phyloP scores from a whole-genome alignment of 805 yeast genomes.

The Candida chilensis region DNA sequence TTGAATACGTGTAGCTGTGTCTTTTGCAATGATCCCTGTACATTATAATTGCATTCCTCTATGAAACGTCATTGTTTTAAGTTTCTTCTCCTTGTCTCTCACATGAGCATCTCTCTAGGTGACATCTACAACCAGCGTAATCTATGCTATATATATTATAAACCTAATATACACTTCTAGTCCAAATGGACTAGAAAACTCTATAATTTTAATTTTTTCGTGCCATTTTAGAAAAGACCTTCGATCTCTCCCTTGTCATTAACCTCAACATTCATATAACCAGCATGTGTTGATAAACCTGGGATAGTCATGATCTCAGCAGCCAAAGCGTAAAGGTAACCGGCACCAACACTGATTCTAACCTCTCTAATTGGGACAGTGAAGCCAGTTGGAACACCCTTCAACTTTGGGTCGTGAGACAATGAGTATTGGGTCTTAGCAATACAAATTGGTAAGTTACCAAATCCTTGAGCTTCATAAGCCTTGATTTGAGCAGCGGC shows the following conservation, averaged over 20 bases:
- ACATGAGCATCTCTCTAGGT: too few relatives aligned
- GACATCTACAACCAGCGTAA: too few relatives aligned
- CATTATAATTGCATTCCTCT: too few relatives aligned
- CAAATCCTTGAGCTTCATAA: constrained; percentile 83
- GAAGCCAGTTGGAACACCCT: constrained; percentile 94
- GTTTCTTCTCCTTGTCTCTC: too few relatives aligned
- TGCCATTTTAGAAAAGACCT: constrained; percentile 81
- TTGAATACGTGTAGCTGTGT: too few relatives aligned
- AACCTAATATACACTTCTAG: too few relatives aligned
- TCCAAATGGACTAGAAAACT: too few relatives aligned
- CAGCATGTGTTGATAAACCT: constrained; percentile 92
- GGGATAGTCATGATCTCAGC: constrained; percentile 98
- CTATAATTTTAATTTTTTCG: too few relatives aligned
- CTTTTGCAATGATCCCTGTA: too few relatives aligned
- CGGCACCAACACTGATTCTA: constrained; percentile 93
- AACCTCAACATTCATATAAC: constrained; percentile 95
- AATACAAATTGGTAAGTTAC: constrained; percentile 86
- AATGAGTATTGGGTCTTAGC: constrained; percentile 97
- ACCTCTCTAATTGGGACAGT: constrained; percentile 91
- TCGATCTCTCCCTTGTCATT: constrained; percentile 86
- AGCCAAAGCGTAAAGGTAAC: constrained; percentile 91
- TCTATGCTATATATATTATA: too few relatives aligned
- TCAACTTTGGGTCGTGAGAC: constrained; percentile 87
- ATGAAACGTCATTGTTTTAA: too few relatives aligned
- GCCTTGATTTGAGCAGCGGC: constrained; percentile 77